These are phyloP conservation scores for Xylariaceae sp. DNA, from an alignment of 2,329 filamentous ascomycete genomes.

Conservation along the genomic window DNA sequence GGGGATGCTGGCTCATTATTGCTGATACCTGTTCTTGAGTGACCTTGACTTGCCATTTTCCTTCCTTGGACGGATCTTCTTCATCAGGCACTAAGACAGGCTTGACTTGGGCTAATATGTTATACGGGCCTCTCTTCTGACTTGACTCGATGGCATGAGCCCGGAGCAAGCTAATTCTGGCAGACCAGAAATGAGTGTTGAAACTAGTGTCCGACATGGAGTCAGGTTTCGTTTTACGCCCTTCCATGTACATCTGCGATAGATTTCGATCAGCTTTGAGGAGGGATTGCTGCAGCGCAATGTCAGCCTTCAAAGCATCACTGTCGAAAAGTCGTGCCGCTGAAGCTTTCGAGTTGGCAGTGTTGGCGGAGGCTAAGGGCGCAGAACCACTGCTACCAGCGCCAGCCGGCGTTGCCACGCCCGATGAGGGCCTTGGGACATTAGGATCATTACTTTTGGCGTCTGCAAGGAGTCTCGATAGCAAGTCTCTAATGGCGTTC, in stretches of 20 bases:
- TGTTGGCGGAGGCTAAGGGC: conserved; percentile 73
- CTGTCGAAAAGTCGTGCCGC: conserved; percentile 75
- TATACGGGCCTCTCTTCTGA: conserved; percentile 86
- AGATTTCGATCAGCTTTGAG: conserved; percentile 74
- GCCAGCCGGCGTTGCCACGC: conserved; percentile 29
- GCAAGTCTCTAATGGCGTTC: conserved; percentile 74
- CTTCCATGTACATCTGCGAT: conserved; percentile 82
- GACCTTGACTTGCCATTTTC: conserved; percentile 74
- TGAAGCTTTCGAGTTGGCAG: conserved; percentile 53
- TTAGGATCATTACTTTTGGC: conserved; percentile 54
- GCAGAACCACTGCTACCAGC: conserved; percentile 50
- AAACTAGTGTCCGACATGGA: conserved; percentile 77
- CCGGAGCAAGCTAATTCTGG: conserved; percentile 76
- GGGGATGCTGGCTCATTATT: conserved; percentile 87
- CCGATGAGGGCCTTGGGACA: conserved; percentile 46
- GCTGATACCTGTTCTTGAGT: conserved; percentile 88
- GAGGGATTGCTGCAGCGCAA: conserved; percentile 80
- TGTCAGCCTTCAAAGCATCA: conserved; percentile 68
- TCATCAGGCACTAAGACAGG: conserved; percentile 58
- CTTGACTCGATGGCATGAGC: conserved; percentile 84
- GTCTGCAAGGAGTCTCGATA: conserved; percentile 73
- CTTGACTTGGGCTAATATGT: conserved; percentile 87
- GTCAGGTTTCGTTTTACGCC: conserved; percentile 76
- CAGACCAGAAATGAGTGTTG: conserved; percentile 91
- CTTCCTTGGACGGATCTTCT: conserved; percentile 36